phyloP scores from a whole-genome alignment of 208 protist genomes.

The Endotrypanum monterogeii region DNA sequence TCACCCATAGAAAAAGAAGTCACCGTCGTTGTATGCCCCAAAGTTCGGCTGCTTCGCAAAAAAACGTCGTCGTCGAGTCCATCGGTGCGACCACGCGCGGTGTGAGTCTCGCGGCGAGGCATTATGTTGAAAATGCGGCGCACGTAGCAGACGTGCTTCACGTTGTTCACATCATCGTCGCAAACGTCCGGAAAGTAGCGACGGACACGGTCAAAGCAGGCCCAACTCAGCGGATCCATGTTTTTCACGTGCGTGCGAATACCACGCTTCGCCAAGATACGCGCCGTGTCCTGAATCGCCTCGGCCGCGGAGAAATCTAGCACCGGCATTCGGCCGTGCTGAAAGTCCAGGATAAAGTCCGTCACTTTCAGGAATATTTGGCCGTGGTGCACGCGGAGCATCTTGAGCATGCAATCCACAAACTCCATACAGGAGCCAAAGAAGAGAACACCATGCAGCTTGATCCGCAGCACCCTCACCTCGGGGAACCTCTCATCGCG shows the following conservation, averaged over 20 bases:
- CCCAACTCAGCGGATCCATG: constrained; percentile 51
- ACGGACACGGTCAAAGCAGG: constrained; percentile 47
- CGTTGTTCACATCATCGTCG: constrained; percentile 55
- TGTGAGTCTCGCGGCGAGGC: constrained; percentile 3
- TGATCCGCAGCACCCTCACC: constrained; percentile 50
- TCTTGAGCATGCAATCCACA: constrained; percentile 46
- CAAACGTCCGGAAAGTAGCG: constrained; percentile 45
- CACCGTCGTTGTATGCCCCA: constrained; percentile 16
- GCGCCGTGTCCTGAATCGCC: constrained; percentile 46
- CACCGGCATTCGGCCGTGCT: constrained; percentile 52
- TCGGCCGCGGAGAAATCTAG: constrained; percentile 57
- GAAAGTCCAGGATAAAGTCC: constrained; percentile 62
- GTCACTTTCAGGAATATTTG: constrained; percentile 60
- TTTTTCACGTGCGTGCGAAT: constrained; percentile 62
- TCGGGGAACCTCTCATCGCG: constrained; percentile 41
- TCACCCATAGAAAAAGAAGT: background rate
- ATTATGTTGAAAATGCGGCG: constrained; percentile 41
- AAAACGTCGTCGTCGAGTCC: constrained; percentile 47
- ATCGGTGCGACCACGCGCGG: constrained; percentile 17
- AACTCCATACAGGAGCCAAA: constrained; percentile 63
- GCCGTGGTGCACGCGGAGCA: constrained; percentile 49
- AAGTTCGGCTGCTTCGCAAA: constrained; percentile 35
- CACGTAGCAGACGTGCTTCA: constrained; percentile 51
- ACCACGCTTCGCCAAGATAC: constrained; percentile 41
- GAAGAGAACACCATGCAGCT: constrained; percentile 52